Base-by-base conservation (phyloP, 139 green algal species). In the Closterium sp. region DNA sequence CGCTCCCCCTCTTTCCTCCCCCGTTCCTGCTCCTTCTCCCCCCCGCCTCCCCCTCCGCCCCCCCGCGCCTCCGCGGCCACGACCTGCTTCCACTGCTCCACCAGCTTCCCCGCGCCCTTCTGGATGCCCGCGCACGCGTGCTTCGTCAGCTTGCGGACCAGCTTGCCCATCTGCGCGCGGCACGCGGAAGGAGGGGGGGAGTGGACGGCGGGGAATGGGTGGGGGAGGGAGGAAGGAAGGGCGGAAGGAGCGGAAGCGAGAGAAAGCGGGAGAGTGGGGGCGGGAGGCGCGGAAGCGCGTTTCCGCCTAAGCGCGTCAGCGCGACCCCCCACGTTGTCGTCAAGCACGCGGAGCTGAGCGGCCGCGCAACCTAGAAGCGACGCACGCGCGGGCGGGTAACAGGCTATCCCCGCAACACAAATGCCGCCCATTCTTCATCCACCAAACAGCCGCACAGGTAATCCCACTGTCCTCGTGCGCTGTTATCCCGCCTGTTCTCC, bases 121-220 rank as follows among this genome's bases (percentile, higher is more conserved):
- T 34, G 19, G 10, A 94, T 94, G 12, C 92, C 91, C 23, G 28
- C 55, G 69, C 89, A 91, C 23, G 30, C 85, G 34, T 94, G 91
- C 90, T 94, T 94, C 2, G 55, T 90, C 83, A 94, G 91, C 34
- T 94, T 94, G 33, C 91, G 91, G 36, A 94, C 19, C 2, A 84
- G 66, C 89, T 93, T 94, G 21, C 90, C 91, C 36, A 94, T 69
- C 91, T 94, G 91, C 84, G 1, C 43, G 43, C 43, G 43, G 23
- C 43, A 69, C 43, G 43, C 1, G 43, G 12, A 69, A 69, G 23
- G 12, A 16, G 43, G 43, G 43, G 2, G 43, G 43, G 43, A 16
- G 12, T 8, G 19, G 38, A 10, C 1, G 4, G 19, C 38, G 38
- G 38, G 38, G 19, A 66, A 12, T 8, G 3, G 4, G 38, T 4